Evolutionary conservation across 495 filamentous ascomycete species (phyloP), one percentile per base, ranked within the genome.

Genomic region (Entonaema liquescens): DNA sequence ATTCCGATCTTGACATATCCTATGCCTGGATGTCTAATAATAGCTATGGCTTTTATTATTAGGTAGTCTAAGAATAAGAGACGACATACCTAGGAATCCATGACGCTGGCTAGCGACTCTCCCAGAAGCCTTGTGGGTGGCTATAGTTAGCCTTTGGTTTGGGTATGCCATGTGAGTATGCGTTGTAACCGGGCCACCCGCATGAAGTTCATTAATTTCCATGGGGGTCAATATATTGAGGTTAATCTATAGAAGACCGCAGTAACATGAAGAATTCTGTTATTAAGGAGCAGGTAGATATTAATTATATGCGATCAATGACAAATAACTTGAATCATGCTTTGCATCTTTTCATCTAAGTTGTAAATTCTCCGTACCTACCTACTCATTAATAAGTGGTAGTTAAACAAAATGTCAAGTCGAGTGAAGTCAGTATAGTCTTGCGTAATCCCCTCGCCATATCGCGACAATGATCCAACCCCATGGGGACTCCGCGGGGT

Each of bases 401-500:
- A 33, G 35, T 42, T 44, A 56, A 55, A 17, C 7, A 23, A 38
- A 12, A 25, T 36, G 5, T 57, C 3, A 55, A 31, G 31, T 13
- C 15, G 17, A 44, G 40, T 15, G 19, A 66, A 4, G 62, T 65
- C 47, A 49, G 57, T 61, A 68, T 68, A 62, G 49, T 68, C 54
- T 59, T 60, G 56, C 38, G 23, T 35, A 57, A 65, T 57, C 49
- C 15, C 28, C 49, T 57, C 61, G 62, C 57, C 29, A 21, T 35
- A 61, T 70, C 62, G 62, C 31, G 62, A 66, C 38, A 62, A 62
- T 44, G 40, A 29, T 28, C 33, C 59, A 44, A 59, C 59, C 42
- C 59, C 21, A 62, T 28, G 62, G 57, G 52, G 38, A 49, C n/a
- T 50, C 58, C 52, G 52, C 56, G 50, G 68, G 52, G 25, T 59